Base-by-base conservation (phyloP, 768 basidiomycete genomes). In the Clitopilus passeckerianus region DNA sequence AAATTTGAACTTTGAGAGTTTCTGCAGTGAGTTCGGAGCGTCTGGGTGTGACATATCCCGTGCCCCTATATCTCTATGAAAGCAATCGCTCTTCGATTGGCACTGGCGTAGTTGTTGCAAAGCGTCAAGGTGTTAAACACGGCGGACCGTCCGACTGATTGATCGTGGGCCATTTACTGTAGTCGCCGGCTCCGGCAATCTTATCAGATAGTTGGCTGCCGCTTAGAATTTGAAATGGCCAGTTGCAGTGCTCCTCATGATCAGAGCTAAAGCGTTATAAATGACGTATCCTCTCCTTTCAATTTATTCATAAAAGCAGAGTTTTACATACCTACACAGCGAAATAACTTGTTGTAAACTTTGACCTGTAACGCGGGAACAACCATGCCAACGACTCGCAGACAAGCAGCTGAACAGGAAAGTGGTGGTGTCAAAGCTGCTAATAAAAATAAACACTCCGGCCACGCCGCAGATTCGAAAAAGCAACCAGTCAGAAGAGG, bases 1-100 rank as follows among this genome's bases (percentile, higher is more conserved):
- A 46, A 85, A 84, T 15, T 64, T 60, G 65, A 91, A 91, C 1
- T 68, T 60, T 34, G 74, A 69, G n/a, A 88, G 68, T 46, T 74
- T 66, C 15, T 64, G 64, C 35, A 76, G 65, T n/a, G 68, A 69
- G 34, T 64, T 71, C 0, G 73, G 73, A 15, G 72, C 64, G 10
- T 67, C 65, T 56, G 71, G 64, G 64, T 74, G 71, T 22, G 74
- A 70, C 75, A 77, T 76, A 9, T 53, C 27, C 7, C 4, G 27
- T 30, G 27, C 27, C 27, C n/a, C n/a, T n/a, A n/a, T n/a, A n/a
- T n/a, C n/a, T n/a, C n/a, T n/a, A n/a, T n/a, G n/a, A n/a, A n/a
- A n/a, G n/a, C n/a, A n/a, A n/a, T n/a, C n/a, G n/a, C n/a, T n/a
- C n/a, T n/a, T n/a, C 34, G 34, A 7, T 35, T 35, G 34, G 34